Evolutionary conservation across 768 basidiomycete species (phyloP), one percentile per base, ranked within the genome.

Genomic region (Serendipita sp.): DNA sequence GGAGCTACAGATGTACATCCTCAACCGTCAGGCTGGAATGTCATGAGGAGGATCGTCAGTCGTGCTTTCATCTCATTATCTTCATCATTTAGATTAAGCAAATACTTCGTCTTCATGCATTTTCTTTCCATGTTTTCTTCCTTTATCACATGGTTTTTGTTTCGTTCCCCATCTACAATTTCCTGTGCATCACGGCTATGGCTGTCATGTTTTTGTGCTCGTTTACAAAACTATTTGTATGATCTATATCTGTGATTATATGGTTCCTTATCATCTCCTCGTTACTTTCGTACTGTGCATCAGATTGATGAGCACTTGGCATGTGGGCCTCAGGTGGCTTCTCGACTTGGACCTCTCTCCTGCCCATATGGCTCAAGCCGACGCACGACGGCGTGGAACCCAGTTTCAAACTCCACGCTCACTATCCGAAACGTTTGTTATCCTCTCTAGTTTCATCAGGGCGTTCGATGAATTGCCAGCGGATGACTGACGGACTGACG

Each of bases 11-110:
- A 72, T 86, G 63, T 90, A 88, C 69, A 81, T 89, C 69, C 73
- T 86, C 62, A 88, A 85, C 70, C 84, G 86, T 66, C 85, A 86
- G 70, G 81, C 83, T 42, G 85, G 85, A 65, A 74, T 84, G 72
- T 83, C 51, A 33, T 58, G 31, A 31, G 28, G 9, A 28, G 14
- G 42, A 20, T 11, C 1, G n/a, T 48, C 45, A 48, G 7, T 1
- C n/a, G 5, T 48, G 45, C 45, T 28, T 28, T 48, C n/a, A 42
- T 20, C 20, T 42, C 20, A 20, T 42, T n/a, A n/a, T 42, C 20
- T 42, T 48, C 45, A 17, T 17, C 20, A 48, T 48, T 48, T 28
- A 5, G 45, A n/a, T 28, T 9, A 20, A 20, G 7, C 5, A 17
- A 20, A n/a, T n/a, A 17, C 45, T 9, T 28, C n/a, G 45, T 7